These are phyloP conservation scores for Penicillium capsulatum DNA, from an alignment of 2,329 filamentous ascomycete species.

Conservation along the genomic window DNA sequence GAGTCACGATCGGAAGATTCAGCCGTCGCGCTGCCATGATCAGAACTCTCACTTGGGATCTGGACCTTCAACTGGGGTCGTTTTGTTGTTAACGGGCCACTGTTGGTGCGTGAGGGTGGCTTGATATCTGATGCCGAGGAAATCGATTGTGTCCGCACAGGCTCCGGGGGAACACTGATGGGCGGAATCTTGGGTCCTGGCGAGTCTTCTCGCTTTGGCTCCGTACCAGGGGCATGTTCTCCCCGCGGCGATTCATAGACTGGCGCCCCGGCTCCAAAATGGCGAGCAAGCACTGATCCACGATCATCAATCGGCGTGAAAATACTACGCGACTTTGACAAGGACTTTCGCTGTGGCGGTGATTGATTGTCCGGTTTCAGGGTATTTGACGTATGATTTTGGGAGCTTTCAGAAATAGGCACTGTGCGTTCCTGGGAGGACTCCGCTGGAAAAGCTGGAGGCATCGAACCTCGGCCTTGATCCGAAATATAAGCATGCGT, in stretches of 20 bases:
- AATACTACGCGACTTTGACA: constrained; percentile 78
- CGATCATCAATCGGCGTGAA: constrained; percentile 97
- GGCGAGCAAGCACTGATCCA: constrained; percentile 79
- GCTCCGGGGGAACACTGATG: constrained; percentile 49
- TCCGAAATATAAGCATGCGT: constrained; percentile 74
- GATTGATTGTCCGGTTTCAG: constrained; percentile 42
- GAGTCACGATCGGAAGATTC: constrained; percentile 63
- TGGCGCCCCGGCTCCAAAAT: constrained; percentile 65
- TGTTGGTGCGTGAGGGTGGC: constrained; percentile 74
- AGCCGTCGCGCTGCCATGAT: constrained; percentile 66
- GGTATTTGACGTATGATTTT: constrained; percentile 48
- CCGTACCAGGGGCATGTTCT: constrained; percentile 40
- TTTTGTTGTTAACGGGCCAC: constrained; percentile 62
- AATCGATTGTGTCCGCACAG: constrained; percentile 49
- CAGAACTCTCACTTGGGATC: constrained; percentile 87
- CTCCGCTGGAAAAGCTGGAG: constrained; percentile 63
- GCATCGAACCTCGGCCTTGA: constrained; percentile 67
- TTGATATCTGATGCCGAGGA: constrained; percentile 66
- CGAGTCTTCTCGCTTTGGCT: constrained; percentile 42
- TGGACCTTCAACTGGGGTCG: constrained; percentile 86
- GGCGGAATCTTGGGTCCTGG: constrained; percentile 57
- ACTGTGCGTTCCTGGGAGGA: constrained; percentile 53
- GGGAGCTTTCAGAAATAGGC: constrained; percentile 51
- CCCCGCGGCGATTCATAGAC: constrained; percentile 46
- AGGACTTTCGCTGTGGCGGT: constrained; percentile 58